Conservation (phyloP, 345 rosid genomes). For the Euphorbia tirucalli region DNA sequence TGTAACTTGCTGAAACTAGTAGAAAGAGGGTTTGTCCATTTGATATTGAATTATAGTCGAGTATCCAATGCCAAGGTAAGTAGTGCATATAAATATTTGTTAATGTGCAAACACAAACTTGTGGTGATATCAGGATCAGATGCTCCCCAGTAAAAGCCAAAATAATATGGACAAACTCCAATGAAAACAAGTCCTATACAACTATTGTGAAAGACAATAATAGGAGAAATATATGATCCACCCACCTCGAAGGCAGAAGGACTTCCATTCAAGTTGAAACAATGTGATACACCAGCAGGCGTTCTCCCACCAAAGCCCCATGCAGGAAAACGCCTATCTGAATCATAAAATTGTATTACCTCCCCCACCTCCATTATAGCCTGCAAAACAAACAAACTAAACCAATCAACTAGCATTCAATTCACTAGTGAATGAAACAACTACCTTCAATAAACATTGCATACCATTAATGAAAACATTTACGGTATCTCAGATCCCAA, state of each 20-base stretch:
- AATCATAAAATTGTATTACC: conserved; percentile 83
- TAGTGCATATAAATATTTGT: too few species aligned
- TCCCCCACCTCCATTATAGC: conserved; percentile 86
- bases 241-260: conserved; percentile 58
- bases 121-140: not conserved
- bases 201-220: not conserved
- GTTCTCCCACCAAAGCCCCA: conserved; percentile 94
- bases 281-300: conserved; percentile 57
- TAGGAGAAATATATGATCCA: not conserved
- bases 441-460: not conserved
- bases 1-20: not conserved
- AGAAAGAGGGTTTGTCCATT: not conserved
- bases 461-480: not conserved
- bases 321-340: conserved; percentile 71
- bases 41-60: too few species aligned
- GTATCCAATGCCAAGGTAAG: too few species aligned
- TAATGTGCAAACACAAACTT: too few species aligned
- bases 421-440: not conserved
- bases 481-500: not conserved
- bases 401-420: not conserved
- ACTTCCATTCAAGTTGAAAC: conserved; percentile 72
- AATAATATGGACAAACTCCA: not conserved
- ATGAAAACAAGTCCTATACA: not conserved
- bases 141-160: not conserved
- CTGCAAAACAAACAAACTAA: conserved; percentile 33